Percentiles rank a stretch among this genome's conserved stretches.
phyloP scores from a whole-genome alignment of 306 rosid species.

The Astragalus glycyphyllos region DNA sequence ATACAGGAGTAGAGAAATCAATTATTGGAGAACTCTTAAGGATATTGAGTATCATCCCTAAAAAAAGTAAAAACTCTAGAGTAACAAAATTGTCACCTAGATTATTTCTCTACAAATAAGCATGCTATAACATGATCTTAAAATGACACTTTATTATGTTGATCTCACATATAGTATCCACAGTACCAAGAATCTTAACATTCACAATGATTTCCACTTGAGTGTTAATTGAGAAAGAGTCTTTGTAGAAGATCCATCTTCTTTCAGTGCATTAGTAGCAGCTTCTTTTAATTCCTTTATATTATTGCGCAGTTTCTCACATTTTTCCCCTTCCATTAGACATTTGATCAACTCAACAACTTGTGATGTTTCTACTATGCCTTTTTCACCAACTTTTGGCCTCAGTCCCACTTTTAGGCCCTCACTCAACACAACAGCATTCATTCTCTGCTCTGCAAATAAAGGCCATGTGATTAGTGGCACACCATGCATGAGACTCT shows the following conservation, averaged over 20 bases:
- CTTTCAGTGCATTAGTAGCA: slow-evolving; percentile 23
- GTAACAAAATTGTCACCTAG: too few relatives aligned
- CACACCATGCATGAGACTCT: not conserved
- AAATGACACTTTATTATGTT: too few relatives aligned
- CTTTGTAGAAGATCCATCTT: slow-evolving; percentile 35
- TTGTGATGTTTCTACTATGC: slow-evolving; percentile 1
- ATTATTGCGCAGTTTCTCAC: not conserved
- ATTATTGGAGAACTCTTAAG: too few relatives aligned
- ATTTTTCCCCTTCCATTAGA: slow-evolving; percentile 15
- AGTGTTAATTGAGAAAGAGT: slow-evolving; percentile 15
- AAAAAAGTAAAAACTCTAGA: too few relatives aligned
- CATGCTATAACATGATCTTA: too few relatives aligned
- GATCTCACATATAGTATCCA: too few relatives aligned
- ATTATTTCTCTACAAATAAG: too few relatives aligned
- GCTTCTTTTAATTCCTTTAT: slow-evolving; percentile 25
- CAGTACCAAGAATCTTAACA: too few relatives aligned
- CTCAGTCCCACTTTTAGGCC: slow-evolving; percentile 34
- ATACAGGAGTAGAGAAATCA: too few relatives aligned
- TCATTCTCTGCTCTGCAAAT: slow-evolving; percentile 33
- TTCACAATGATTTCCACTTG: slow-evolving; percentile 7
- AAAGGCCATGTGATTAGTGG: slow-evolving; percentile 37
- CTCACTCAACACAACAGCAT: slow-evolving; percentile 15
- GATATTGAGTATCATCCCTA: too few relatives aligned
- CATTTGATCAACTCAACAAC: slow-evolving; percentile 4
- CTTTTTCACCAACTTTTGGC: slow-evolving; percentile 1